A percentile compares a stretch with the other conserved stretches of the same genome.
These are phyloP conservation scores for Helotiales sp. DNA, from an alignment of 2,329 filamentous ascomycete species.

Conservation along the genomic window DNA sequence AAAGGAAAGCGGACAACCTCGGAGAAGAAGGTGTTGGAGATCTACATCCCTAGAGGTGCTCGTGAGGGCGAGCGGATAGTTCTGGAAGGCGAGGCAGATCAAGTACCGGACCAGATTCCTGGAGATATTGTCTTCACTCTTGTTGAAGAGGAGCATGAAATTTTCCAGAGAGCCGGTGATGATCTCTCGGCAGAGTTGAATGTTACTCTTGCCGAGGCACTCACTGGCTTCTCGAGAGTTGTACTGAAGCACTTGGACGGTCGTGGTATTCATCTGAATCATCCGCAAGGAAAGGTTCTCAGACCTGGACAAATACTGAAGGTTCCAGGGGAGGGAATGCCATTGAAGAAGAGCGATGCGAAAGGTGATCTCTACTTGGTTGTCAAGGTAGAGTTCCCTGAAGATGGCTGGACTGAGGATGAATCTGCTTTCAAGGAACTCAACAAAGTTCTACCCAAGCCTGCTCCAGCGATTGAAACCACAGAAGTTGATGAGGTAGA, in stretches of 20 bases:
- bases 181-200: constrained; percentile 84
- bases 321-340: constrained; percentile 91
- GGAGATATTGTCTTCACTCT: constrained; percentile 93
- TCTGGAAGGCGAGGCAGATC: constrained; percentile 91
- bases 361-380: constrained; percentile 88
- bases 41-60: constrained; percentile 91
- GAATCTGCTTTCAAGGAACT: constrained; percentile 74
- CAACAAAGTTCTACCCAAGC: constrained; percentile 73
- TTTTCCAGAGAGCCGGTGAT: constrained; percentile 81
- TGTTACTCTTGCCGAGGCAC: constrained; percentile 80
- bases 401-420: constrained; percentile 79
- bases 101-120: constrained; percentile 84
- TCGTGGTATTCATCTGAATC: constrained; percentile 80
- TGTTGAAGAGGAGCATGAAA: constrained; percentile 78
- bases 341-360: constrained; percentile 79
- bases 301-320: constrained; percentile 85
- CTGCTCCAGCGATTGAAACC: constrained; percentile 60
- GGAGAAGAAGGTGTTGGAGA: constrained; percentile 92
- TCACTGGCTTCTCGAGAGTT: constrained; percentile 88
- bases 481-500: constrained; percentile 86
- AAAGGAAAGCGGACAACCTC: constrained; percentile 88
- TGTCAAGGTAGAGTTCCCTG: constrained; percentile 86
- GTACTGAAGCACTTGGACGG: constrained; percentile 94
- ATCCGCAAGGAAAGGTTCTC: constrained; percentile 81
- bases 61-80: constrained; percentile 88